These are phyloP conservation scores for Citrus sinensis DNA, from an alignment of 345 rosid species.

Conservation along the genomic window DVS_A1.0 CM039163.1:35224501-35225000, in stretches of 20 bases:
- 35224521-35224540: not conserved
- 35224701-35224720: not conserved
- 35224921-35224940: slow-evolving; percentile 98
- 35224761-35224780: not conserved
- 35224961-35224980: not conserved
- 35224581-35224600: not conserved
- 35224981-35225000: not conserved
- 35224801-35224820: not conserved
- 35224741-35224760: not conserved
- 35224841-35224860: slow-evolving; percentile 89
- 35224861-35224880: slow-evolving; percentile 93
- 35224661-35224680: not conserved
- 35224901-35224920: slow-evolving; percentile 92
- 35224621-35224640: not conserved
- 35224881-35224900: slow-evolving; percentile 91
- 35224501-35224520: not conserved
- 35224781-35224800: not conserved
- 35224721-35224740: not conserved
- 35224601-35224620: not conserved
- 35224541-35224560: not conserved
- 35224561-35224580: not conserved
- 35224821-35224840: slow-evolving; percentile 7
- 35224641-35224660: not conserved
- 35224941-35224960: slow-evolving; percentile 9
- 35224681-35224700: not conserved